phyloP scores from a whole-genome alignment of 2,329 filamentous ascomycete genomes.

The Penicillium sp. region DNA sequence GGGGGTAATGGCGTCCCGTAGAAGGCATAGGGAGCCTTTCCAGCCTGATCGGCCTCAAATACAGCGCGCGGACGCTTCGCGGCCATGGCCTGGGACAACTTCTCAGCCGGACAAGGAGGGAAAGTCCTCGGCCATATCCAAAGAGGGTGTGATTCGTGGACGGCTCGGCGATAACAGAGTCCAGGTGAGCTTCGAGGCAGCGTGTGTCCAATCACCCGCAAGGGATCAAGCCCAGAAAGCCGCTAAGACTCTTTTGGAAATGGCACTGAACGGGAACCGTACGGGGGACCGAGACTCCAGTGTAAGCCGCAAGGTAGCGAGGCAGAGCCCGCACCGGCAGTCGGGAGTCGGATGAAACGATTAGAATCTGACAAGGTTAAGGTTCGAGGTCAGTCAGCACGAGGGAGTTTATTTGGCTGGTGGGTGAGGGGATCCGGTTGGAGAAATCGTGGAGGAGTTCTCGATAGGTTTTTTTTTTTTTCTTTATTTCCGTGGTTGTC shows the following conservation, averaged over 20 bases:
- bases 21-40: slow-evolving; percentile 66
- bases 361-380: background rate
- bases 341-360: background rate
- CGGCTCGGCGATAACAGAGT: slow-evolving; percentile 2
- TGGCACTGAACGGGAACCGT: background rate
- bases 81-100: slow-evolving; percentile 16
- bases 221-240: background rate
- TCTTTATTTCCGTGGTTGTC: background rate
- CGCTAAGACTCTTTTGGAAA: background rate
- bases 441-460: background rate
- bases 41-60: slow-evolving; percentile 73
- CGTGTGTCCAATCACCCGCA: background rate
- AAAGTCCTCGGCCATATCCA: background rate
- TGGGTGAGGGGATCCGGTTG: background rate
- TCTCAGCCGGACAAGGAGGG: slow-evolving; percentile 5
- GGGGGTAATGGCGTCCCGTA: slow-evolving; percentile 86
- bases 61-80: slow-evolving; percentile 74
- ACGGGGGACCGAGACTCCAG: background rate
- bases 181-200: slow-evolving; percentile 1
- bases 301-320: slow-evolving; percentile 7
- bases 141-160: slow-evolving; percentile 3
- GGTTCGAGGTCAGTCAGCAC: background rate
- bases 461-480: too few relatives aligned
- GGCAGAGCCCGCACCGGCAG: background rate
- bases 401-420: background rate